These are phyloP conservation scores for Phytophthora pistaciae DNA, from an alignment of 352 stramenopile genomes.

Conservation along the genomic window DNA sequence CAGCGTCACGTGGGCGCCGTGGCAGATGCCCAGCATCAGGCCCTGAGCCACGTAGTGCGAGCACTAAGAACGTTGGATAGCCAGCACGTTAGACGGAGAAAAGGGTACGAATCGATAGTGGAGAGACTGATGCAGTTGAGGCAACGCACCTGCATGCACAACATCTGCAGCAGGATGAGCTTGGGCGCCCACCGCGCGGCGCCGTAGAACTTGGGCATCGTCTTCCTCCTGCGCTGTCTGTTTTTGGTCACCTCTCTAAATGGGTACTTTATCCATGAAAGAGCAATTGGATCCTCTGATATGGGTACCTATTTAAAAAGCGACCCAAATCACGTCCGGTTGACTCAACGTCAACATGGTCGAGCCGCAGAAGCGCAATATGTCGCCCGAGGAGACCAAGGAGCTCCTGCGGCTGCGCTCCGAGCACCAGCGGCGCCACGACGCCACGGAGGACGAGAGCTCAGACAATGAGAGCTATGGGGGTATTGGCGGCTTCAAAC, in stretches of 20 bases:
- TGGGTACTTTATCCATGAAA: not conserved
- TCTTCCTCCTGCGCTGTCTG: conserved; percentile 9
- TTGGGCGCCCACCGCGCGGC: conserved; percentile 83
- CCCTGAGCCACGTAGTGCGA: conserved; percentile 85
- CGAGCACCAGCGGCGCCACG: conserved; percentile 27
- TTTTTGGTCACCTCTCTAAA: not conserved
- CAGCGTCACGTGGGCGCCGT: conserved; percentile 71
- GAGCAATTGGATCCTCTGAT: not conserved
- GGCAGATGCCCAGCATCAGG: conserved; percentile 79
- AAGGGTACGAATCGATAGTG: conserved; percentile 6
- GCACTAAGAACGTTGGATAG: conserved; percentile 46
- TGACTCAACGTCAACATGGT: conserved; percentile 19
- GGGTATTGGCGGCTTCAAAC: conserved; percentile 41
- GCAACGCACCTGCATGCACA: conserved; percentile 82
- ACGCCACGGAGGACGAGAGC: conserved; percentile 2
- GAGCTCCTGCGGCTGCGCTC: conserved; percentile 68
- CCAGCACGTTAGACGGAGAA: not conserved
- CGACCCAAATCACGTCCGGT: not conserved
- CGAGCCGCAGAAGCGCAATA: conserved; percentile 25
- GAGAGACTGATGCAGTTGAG: not conserved
- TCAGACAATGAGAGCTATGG: conserved; percentile 9
- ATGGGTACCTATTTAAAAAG: not conserved
- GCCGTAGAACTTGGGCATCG: conserved; percentile 89
- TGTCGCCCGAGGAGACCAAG: conserved; percentile 59
- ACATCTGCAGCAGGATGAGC: conserved; percentile 89